phyloP scores from a whole-genome alignment of 257 asterid species.

The Mentha longifolia region DNA sequence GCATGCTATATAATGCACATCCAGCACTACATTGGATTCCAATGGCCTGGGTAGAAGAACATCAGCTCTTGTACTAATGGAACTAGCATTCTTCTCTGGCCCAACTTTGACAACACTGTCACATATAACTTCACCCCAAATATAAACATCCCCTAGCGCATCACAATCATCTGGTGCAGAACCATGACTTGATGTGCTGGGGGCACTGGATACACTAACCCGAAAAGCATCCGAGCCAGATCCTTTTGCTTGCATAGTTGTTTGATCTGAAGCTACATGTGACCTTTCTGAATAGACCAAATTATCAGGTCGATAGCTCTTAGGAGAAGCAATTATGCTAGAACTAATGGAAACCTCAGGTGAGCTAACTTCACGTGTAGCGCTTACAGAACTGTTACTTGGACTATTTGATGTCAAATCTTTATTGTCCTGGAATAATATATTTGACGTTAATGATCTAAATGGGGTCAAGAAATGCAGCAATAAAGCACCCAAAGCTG shows the following conservation, averaged over 20 bases:
- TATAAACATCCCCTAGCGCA: constrained; percentile 85
- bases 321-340: constrained; percentile 64
- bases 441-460: constrained; percentile 12
- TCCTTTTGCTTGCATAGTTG: constrained; percentile 83
- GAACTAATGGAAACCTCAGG: constrained; percentile 69
- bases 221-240: constrained; percentile 84
- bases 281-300: constrained; percentile 61
- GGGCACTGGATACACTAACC: constrained; percentile 95
- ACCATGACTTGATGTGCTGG: constrained; percentile 96
- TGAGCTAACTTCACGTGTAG: constrained; percentile 67
- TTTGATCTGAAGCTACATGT: constrained; percentile 75
- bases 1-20: constrained; percentile 86
- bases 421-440: constrained; percentile 56
- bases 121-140: constrained; percentile 95
- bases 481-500: constrained; percentile 1
- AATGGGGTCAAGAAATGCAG: constrained; percentile 13
- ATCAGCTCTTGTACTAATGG: constrained; percentile 69
- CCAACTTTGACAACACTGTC: constrained; percentile 74
- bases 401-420: constrained; percentile 80
- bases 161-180: constrained; percentile 94
- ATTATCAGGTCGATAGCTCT: constrained; percentile 51
- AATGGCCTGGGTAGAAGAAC: constrained; percentile 81
- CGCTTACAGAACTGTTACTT: constrained; percentile 77
- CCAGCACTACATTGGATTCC: constrained; percentile 78
- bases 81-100: constrained; percentile 70